Evolutionary conservation across 2,329 filamentous ascomycete species (phyloP), one percentile per base, ranked within the genome.

Genomic region (Penicillium digitatum): DNA sequence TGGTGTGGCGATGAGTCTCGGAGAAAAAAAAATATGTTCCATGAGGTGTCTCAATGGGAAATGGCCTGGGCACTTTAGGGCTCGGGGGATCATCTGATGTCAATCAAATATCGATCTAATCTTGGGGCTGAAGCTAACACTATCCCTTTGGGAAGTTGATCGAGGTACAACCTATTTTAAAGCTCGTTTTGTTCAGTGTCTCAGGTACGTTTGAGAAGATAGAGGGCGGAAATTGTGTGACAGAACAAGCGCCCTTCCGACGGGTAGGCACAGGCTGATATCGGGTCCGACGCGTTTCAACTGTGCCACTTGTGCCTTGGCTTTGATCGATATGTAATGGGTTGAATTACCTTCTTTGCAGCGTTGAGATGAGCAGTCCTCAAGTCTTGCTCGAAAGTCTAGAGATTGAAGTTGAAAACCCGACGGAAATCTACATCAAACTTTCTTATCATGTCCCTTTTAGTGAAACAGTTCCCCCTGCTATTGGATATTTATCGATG

Each of bases 261-360:
- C 60, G 62, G 62, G 47, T 62, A 63, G 27, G 45, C 42, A 56
- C 62, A 62, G 56, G 40, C 10, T 48, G 48, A 44, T 46, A 49
- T 60, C 57, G 60, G 58, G 49, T 51, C 55, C 55, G 44, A 58
- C 52, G 59, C 46, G 62, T 65, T 65, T 65, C 60, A 65, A 63
- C 50, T 45, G 54, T 50, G 46, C 32, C 26, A 54, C 53, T 37
- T 52, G 51, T 56, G 44, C 37, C 45, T 45, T 53, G 45, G 34
- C 24, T 31, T 53, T 55, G 34, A 37, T 38, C 46, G 46, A 27
- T 37, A 29, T 35, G 22, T 45, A 49, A 22, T 38, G 10, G 9
- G 10, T 37, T 5, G n/a, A 11, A 18, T 37, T 32, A 27, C 16
- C 20, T 52, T 32, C 3, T 22, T 24, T 22, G 6, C 26, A 24